Percentiles rank a stretch among this genome's conserved stretches.
These are phyloP conservation scores for Rhytidiadelphus loreus DNA, from an alignment of 225 moss, liverwort and hornwort species.

Conservation along the genomic window DNA sequence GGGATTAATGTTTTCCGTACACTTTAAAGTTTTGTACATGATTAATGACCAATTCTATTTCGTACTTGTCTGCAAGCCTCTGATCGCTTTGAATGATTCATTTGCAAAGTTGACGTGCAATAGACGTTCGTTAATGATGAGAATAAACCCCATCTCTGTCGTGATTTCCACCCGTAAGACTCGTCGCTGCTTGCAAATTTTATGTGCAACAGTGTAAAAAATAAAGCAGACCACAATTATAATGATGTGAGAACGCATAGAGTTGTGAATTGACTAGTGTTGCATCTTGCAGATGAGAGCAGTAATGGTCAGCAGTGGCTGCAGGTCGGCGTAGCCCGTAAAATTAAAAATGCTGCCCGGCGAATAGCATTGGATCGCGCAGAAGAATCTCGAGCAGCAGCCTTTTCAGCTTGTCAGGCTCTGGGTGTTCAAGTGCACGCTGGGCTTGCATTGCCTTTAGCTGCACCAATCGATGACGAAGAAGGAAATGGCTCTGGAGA, in stretches of 20 bases:
- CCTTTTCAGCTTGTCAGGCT: constrained; percentile 78
- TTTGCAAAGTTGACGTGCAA: background rate
- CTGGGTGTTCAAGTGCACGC: constrained; percentile 64
- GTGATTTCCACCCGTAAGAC: background rate
- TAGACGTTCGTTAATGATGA: background rate
- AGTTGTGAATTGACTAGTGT: background rate
- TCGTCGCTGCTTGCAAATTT: background rate
- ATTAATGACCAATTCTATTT: background rate
- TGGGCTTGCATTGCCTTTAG: constrained; percentile 34
- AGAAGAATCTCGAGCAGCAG: constrained; percentile 84
- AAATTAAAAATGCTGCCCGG: constrained; percentile 71
- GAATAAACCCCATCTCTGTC: background rate
- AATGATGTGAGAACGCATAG: background rate
- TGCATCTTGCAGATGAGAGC: constrained; percentile 48
- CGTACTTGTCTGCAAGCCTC: background rate
- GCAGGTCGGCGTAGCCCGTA: constrained; percentile 55
- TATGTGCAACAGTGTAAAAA: background rate
- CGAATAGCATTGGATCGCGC: constrained; percentile 75
- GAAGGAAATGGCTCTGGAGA: background rate
- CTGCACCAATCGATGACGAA: constrained; percentile 13
- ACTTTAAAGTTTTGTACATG: background rate
- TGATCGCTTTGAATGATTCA: background rate
- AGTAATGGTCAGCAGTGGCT: constrained; percentile 44
- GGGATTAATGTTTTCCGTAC: background rate
- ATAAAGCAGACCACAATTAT: background rate